Evolutionary conservation across 2,329 filamentous ascomycete genomes (phyloP).

Genomic region (Huntiella omanensis): DNA sequence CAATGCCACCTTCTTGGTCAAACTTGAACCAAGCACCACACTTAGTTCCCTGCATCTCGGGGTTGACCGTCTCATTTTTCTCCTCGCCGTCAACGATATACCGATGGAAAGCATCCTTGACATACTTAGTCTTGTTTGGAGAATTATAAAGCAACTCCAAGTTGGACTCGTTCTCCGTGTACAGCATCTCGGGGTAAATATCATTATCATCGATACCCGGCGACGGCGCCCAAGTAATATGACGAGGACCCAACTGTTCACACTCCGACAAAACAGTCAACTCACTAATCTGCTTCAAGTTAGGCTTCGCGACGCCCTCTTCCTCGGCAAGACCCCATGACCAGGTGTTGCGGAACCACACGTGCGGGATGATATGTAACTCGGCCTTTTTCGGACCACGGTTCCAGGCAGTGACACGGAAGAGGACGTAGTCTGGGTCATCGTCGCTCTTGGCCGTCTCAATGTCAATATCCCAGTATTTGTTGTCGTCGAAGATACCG

Average conservation of each 20-base stretch:
- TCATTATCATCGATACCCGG: slow-evolving; percentile 64
- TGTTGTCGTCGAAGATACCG: slow-evolving; percentile 67
- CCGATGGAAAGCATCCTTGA: slow-evolving; percentile 89
- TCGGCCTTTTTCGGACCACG: slow-evolving; percentile 78
- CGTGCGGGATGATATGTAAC: slow-evolving; percentile 80
- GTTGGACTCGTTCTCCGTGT: slow-evolving; percentile 94
- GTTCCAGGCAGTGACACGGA: slow-evolving; percentile 93
- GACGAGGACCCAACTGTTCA: slow-evolving; percentile 61
- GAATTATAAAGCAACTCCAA: slow-evolving; percentile 56
- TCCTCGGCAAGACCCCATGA: slow-evolving; percentile 67
- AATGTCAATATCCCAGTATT: slow-evolving; percentile 95
- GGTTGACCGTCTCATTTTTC: slow-evolving; percentile 50
- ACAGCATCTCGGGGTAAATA: slow-evolving; percentile 67
- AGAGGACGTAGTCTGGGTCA: slow-evolving; percentile 76
- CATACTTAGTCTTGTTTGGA: slow-evolving; percentile 63
- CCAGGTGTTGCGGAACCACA: slow-evolving; percentile 98
- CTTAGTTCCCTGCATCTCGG: slow-evolving; percentile 65
- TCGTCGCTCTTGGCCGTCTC: slow-evolving; percentile 91
- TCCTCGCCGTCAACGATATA: slow-evolving; percentile 70
- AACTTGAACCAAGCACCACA: slow-evolving; percentile 83
- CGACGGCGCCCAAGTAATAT: slow-evolving; percentile 71
- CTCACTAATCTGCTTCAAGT: slow-evolving; percentile 46
- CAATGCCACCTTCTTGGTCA: slow-evolving; percentile 72
- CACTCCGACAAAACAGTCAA: slow-evolving; percentile 19
- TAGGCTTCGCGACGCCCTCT: slow-evolving; percentile 68